Percentiles rank a stretch among this genome's conserved stretches.
phyloP scores from a whole-genome alignment of 108 stramenopile species.

The Licmophora abbreviata region DNA sequence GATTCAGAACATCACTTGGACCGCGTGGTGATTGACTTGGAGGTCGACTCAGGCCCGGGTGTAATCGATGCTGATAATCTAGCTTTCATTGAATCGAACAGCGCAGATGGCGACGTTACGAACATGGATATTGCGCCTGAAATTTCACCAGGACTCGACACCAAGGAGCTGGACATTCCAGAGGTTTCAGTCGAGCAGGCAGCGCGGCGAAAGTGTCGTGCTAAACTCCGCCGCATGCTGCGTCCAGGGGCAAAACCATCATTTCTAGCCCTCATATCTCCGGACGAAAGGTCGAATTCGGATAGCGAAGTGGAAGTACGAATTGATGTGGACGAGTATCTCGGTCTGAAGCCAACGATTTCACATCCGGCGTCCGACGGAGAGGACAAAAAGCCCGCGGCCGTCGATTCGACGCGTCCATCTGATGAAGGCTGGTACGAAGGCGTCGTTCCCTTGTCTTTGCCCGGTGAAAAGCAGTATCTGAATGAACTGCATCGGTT shows the following conservation, averaged over 20 bases:
- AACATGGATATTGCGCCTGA: too few relatives aligned
- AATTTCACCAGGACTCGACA: too few relatives aligned
- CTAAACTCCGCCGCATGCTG: conserved; percentile 14
- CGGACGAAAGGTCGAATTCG: conserved; percentile 4
- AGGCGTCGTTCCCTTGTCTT: conserved; percentile 23
- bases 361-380: too few relatives aligned
- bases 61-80: too few relatives aligned
- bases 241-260: conserved; percentile 15
- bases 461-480: conserved; percentile 25
- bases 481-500: conserved; percentile 28
- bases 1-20: too few relatives aligned
- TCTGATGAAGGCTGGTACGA: conserved; percentile 50
- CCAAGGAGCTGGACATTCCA: too few relatives aligned
- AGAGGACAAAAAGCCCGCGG: conserved; percentile 1
- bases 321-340: conserved; percentile 37
- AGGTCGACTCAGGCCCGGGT: too few relatives aligned
- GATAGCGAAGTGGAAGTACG: conserved; percentile 11
- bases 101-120: too few relatives aligned
- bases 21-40: too few relatives aligned
- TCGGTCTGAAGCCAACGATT: conserved; percentile 20
- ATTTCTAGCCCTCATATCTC: conserved; percentile 21
- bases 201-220: conserved; percentile 17
- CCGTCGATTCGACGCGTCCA: conserved; percentile 9
- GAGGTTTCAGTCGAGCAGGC: too few relatives aligned
- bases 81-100: too few relatives aligned